Base-by-base conservation (phyloP, 2,329 filamentous ascomycete genomes). In the Hymenoscyphus occultus region DNA sequence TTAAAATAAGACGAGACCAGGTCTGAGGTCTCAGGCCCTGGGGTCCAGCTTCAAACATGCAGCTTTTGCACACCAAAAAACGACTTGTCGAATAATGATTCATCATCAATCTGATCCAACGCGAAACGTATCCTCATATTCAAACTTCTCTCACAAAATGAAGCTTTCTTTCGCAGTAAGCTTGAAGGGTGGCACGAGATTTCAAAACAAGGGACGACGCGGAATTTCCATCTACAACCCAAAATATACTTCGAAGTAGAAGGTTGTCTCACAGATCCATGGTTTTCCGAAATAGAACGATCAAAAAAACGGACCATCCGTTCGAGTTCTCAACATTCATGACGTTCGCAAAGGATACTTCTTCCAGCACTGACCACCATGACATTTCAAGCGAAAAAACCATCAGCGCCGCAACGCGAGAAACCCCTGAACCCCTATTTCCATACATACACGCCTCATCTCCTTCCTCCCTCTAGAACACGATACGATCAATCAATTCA, bases 371-470 rank as follows among this genome's bases (percentile, higher is more conserved):
- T 51, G 45, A 54, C 48, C 48, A 45, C 16, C 10, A 51, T 10
- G 19, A 12, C 3, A 10, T 22, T 19, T 28, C 48, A 54, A 28
- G 48, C 48, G 13, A 54, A 54, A 54, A 28, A n/a, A 12, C 22
- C 9, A 22, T 13, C 22, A 54, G 48, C 12, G 19, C 35, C 9
- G 5, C 6, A 51, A 9, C 45, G 9, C 19, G n/a, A 51, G 22
- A 22, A 51, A 54, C 48, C 48, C 19, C 48, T 54, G 48, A 54
- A 28, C 48, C 48, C 48, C 48, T 54, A 54, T 54, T 54, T 54
- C 48, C 48, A 28, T 28, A 54, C 48, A 54, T 54, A 22, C 48
- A 54, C 35, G 35, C 35, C 35, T 35, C 35, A 35, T 35, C 5
- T 35, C 35, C 5, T 35, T 10, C 35, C 35, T 35, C 7, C 32